A percentile compares a stretch with the other conserved stretches of the same genome.
These are phyloP conservation scores for Penicillium sp. DNA, from an alignment of 2,329 filamentous ascomycete genomes.

Conservation along the genomic window DNA sequence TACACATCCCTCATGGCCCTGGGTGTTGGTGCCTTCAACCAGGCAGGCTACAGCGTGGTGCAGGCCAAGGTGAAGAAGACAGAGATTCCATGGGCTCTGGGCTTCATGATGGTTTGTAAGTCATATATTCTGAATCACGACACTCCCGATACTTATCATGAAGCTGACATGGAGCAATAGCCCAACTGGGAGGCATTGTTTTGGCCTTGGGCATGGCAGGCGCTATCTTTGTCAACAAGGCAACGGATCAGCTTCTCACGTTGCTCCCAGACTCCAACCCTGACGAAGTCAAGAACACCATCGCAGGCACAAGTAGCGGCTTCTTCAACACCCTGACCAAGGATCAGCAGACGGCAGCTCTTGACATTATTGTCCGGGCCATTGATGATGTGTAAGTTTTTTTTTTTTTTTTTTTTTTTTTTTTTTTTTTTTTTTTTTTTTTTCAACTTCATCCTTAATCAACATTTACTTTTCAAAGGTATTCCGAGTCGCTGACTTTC, in stretches of 20 bases:
- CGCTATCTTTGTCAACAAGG: background rate
- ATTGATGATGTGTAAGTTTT: too few relatives aligned
- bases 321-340: background rate
- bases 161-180: background rate
- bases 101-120: background rate
- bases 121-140: background rate
- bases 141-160: background rate
- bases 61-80: background rate
- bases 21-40: constrained; percentile 9
- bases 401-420: too few relatives aligned
- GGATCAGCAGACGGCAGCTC: too few relatives aligned
- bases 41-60: background rate
- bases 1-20: constrained; percentile 5
- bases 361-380: too few relatives aligned
- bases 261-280: background rate
- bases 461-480: too few relatives aligned
- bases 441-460: too few relatives aligned
- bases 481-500: too few relatives aligned
- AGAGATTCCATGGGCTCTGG: background rate
- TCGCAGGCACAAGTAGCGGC: background rate
- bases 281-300: background rate
- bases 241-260: background rate
- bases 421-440: too few relatives aligned
- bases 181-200: background rate
- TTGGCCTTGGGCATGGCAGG: background rate